Percentiles rank a stretch among this genome's conserved stretches.
phyloP scores from a whole-genome alignment of 2,329 filamentous ascomycete species.

The Domatiomyces catenatus region DNA sequence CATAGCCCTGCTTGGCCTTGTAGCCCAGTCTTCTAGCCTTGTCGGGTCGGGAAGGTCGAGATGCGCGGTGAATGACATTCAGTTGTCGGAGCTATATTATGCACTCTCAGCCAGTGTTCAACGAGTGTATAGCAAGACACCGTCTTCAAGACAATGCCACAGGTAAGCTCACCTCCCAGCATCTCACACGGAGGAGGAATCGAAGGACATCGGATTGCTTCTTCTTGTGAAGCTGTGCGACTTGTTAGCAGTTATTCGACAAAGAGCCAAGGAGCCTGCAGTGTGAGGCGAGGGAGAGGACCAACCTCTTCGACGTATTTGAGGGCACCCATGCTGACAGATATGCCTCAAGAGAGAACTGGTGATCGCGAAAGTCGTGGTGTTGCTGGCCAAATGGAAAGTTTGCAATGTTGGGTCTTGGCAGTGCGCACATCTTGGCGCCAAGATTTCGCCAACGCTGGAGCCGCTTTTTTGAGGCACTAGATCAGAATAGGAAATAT shows the following conservation, averaged over 20 bases:
- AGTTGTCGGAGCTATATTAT: conserved; percentile 99
- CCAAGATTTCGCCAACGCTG: not conserved
- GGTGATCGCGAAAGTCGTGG: not conserved
- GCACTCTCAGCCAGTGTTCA: conserved; percentile 99
- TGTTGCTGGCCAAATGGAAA: not conserved
- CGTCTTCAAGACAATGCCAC: conserved; percentile 16
- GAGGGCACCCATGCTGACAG: conserved; percentile 72
- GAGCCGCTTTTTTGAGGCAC: not conserved
- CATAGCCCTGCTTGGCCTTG: conserved; percentile 99
- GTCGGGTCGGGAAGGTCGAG: conserved; percentile 93
- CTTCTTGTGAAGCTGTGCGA: conserved; percentile 79
- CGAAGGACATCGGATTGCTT: conserved; percentile 99
- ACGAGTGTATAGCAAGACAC: conserved; percentile 89
- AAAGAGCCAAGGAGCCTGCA: not conserved
- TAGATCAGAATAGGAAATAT: too few species aligned
- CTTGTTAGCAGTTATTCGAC: not conserved
- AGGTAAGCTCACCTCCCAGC: conserved; percentile 71
- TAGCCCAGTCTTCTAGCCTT: conserved; percentile 99
- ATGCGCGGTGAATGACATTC: conserved; percentile 99
- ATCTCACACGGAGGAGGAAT: conserved; percentile 98
- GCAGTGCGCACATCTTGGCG: not conserved
- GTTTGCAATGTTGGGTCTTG: not conserved
- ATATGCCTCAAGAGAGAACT: not conserved
- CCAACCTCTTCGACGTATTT: conserved; percentile 89
- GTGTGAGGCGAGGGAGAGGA: not conserved